Evolutionary conservation across 2,329 filamentous ascomycete species (phyloP).

Genomic region (Chrysosporium queenslandicum): DNA sequence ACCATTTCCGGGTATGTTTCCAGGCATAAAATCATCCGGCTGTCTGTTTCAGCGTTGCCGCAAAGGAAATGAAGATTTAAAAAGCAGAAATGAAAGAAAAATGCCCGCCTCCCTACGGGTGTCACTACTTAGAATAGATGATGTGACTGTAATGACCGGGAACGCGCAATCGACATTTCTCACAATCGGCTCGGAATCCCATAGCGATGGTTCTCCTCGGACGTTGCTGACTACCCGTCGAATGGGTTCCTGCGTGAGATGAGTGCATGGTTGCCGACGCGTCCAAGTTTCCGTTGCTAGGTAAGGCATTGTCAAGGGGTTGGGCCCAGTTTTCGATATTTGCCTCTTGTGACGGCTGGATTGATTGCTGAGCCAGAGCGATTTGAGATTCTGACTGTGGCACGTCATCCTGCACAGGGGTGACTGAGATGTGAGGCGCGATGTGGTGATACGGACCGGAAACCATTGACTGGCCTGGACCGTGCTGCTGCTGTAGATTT

Average conservation of each 20-base stretch:
- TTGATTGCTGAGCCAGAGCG: neutral
- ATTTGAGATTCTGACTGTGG: neutral
- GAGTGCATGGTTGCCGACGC: neutral
- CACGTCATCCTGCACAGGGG: neutral
- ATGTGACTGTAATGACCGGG: conserved; percentile 76
- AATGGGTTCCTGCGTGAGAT: conserved; percentile 3
- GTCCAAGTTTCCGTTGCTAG: neutral
- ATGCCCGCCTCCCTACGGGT: no score
- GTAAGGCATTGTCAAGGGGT: neutral
- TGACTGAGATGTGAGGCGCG: neutral
- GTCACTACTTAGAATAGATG: no score
- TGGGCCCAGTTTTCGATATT: neutral
- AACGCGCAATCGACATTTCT: conserved; percentile 64
- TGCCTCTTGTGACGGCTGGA: neutral
- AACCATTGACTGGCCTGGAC: neutral
- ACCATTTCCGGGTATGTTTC: neutral
- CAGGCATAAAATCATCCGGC: neutral
- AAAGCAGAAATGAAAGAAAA: neutral
- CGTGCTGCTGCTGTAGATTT: neutral
- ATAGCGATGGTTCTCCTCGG: conserved; percentile 61
- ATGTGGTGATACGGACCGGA: neutral
- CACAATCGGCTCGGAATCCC: conserved; percentile 67
- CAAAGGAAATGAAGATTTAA: neutral
- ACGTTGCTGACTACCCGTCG: conserved; percentile 1
- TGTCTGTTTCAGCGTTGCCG: neutral